These are phyloP conservation scores for Candida sonorensis DNA, from an alignment of 805 yeast species.

Conservation along the genomic window DNA sequence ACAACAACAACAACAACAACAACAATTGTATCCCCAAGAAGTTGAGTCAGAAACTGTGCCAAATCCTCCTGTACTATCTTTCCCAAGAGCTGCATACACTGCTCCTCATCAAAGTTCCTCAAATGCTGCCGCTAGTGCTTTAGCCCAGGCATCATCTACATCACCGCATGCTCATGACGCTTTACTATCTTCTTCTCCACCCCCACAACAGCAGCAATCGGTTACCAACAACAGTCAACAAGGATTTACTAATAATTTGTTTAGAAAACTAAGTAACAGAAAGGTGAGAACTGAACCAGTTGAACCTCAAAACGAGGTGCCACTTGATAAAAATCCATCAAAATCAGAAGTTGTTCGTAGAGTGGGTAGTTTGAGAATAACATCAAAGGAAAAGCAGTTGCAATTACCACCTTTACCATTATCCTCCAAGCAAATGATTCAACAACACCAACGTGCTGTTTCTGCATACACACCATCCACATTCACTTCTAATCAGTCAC, in stretches of 20 bases:
- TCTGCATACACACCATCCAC: constrained; percentile 31
- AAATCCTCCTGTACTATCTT: constrained; percentile 24
- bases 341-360: constrained; percentile 37
- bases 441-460: constrained; percentile 30
- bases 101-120: constrained; percentile 28
- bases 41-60: constrained; percentile 31
- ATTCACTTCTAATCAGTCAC: constrained; percentile 19
- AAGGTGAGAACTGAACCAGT: constrained; percentile 11
- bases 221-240: constrained; percentile 7
- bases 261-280: constrained; percentile 30
- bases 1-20: constrained; percentile 16
- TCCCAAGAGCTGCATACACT: constrained; percentile 38
- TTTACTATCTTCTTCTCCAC: constrained; percentile 3
- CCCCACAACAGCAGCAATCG: constrained; percentile 13
- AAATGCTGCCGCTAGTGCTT: too few relatives aligned
- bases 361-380: constrained; percentile 56
- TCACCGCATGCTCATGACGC: too few relatives aligned
- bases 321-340: constrained; percentile 9
- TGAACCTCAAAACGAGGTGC: constrained; percentile 8
- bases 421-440: constrained; percentile 22
- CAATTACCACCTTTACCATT: constrained; percentile 25
- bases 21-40: constrained; percentile 28
- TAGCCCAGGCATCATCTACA: too few relatives aligned
- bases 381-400: constrained; percentile 43
- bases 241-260: constrained; percentile 20